A percentile compares a stretch with the other conserved stretches of the same genome.
phyloP scores from a whole-genome alignment of 192 early-diverging fungal species.

The Diversispora epigaea region DNA sequence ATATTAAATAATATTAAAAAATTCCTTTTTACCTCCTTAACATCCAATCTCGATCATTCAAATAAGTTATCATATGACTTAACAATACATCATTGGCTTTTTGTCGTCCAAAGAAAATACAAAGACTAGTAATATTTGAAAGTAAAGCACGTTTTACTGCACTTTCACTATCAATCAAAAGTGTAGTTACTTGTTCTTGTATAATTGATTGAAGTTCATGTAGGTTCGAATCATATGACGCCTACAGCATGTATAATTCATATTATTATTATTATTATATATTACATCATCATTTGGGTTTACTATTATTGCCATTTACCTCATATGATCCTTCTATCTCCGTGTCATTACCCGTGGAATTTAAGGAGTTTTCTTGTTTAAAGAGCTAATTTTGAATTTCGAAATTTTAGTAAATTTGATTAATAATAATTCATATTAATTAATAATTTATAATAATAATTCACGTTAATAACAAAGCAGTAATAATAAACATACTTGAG shows the following conservation, averaged over 20 bases:
- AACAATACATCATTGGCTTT: conserved; percentile 80
- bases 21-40: conserved; percentile 64
- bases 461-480: too few species aligned
- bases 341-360: conserved; percentile 42
- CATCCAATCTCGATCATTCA: conserved; percentile 95
- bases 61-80: conserved; percentile 93
- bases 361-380: conserved; percentile 48
- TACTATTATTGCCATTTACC: conserved; percentile 12
- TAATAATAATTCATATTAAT: too few species aligned
- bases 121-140: conserved; percentile 75
- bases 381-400: conserved; percentile 38
- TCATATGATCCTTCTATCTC: conserved; percentile 44
- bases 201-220: conserved; percentile 77
- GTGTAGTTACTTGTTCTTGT: conserved; percentile 74
- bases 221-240: conserved; percentile 70
- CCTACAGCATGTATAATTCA: conserved; percentile 38
- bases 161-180: conserved; percentile 80
- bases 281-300: background rate
- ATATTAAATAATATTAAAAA: too few species aligned
- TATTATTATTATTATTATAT: background rate
- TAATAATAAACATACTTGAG: conserved; percentile 68
- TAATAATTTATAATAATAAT: too few species aligned
- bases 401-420: too few species aligned
- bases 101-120: conserved; percentile 81
- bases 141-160: conserved; percentile 84